Evolutionary conservation across 2,329 filamentous ascomycete genomes (phyloP).

Genomic region (Pseudopyricularia cyperi): DNA sequence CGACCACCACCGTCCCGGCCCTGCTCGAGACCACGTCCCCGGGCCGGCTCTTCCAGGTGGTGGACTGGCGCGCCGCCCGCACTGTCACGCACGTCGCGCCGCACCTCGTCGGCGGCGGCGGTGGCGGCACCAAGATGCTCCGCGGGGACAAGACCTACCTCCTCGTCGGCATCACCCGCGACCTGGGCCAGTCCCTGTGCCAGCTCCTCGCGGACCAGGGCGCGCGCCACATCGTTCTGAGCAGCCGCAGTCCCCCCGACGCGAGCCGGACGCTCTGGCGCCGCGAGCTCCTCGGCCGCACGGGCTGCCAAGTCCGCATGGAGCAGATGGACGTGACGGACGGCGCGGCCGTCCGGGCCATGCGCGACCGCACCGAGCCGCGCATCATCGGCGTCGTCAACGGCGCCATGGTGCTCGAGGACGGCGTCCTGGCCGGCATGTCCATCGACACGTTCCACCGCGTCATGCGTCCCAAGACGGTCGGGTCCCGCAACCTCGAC

Average conservation of each 20-base stretch:
- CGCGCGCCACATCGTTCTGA: conserved; percentile 23
- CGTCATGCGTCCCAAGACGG: conserved; percentile 25
- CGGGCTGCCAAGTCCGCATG: conserved; percentile 11
- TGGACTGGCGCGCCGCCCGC: conserved; percentile 26
- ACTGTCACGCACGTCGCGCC: conserved; percentile 12
- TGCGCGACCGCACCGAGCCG: conserved; percentile 16
- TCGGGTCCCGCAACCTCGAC: conserved; percentile 25
- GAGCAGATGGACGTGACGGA: conserved; percentile 15
- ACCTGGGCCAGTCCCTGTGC: conserved; percentile 29
- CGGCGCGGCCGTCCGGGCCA: conserved; percentile 12
- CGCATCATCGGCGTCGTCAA: conserved; percentile 26
- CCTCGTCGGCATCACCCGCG: conserved; percentile 26
- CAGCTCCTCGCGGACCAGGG: conserved; percentile 22
- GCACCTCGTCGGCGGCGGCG: conserved; percentile 7
- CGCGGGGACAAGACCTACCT: conserved; percentile 22
- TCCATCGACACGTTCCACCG: conserved; percentile 20
- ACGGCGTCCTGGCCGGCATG: conserved; percentile 27
- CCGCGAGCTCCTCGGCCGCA: conserved; percentile 12
- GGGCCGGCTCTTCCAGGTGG: conserved; percentile 13
- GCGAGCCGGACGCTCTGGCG: conserved; percentile 16
- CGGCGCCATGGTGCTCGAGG: conserved; percentile 31
- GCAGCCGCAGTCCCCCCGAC: conserved; percentile 22
- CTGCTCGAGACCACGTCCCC: conserved; percentile 5
- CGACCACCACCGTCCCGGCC: conserved; percentile 11
- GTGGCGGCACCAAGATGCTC: conserved; percentile 10